Percentiles rank a stretch among this genome's conserved stretches.
Conservation (phyloP, 2,329 filamentous ascomycete genomes). For the Thelonectria discophora region DNA sequence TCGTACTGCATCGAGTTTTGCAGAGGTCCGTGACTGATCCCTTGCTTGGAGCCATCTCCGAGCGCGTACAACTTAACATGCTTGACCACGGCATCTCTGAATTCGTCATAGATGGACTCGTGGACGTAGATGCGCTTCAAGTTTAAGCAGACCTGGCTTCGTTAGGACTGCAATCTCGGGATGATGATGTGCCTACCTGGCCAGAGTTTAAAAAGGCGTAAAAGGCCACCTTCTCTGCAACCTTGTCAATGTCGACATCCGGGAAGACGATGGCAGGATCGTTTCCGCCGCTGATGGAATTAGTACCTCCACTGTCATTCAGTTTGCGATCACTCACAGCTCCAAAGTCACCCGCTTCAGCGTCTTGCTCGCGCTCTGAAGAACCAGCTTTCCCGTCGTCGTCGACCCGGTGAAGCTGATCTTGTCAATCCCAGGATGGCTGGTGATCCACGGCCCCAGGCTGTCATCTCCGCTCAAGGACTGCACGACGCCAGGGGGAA, state of each 20-base stretch:
- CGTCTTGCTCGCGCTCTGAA: slow-evolving; percentile 63
- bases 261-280: slow-evolving; percentile 67
- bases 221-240: slow-evolving; percentile 52
- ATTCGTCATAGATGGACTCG: slow-evolving; percentile 64
- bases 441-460: slow-evolving; percentile 66
- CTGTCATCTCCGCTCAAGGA: slow-evolving; percentile 67
- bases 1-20: slow-evolving; percentile 74
- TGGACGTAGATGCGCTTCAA: slow-evolving; percentile 71
- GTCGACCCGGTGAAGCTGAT: slow-evolving; percentile 71
- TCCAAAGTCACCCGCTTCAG: slow-evolving; percentile 71
- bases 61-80: slow-evolving; percentile 54
- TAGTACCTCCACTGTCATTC: slow-evolving; percentile 69
- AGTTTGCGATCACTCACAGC: slow-evolving; percentile 66
- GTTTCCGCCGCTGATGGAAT: slow-evolving; percentile 59
- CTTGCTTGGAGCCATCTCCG: slow-evolving; percentile 53
- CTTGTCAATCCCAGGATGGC: slow-evolving; percentile 67
- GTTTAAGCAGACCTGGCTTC: slow-evolving; percentile 37
- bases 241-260: slow-evolving; percentile 61
- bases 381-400: slow-evolving; percentile 68
- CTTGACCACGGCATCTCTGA: slow-evolving; percentile 53
- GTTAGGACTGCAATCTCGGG: not conserved
- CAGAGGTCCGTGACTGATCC: slow-evolving; percentile 62
- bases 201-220: slow-evolving; percentile 66
- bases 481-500: slow-evolving; percentile 71
- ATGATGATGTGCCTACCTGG: slow-evolving; percentile 25